A percentile compares a stretch with the other conserved stretches of the same genome.
Conservation (phyloP, 805 yeast species). For the Brettanomyces anomalus region DNA sequence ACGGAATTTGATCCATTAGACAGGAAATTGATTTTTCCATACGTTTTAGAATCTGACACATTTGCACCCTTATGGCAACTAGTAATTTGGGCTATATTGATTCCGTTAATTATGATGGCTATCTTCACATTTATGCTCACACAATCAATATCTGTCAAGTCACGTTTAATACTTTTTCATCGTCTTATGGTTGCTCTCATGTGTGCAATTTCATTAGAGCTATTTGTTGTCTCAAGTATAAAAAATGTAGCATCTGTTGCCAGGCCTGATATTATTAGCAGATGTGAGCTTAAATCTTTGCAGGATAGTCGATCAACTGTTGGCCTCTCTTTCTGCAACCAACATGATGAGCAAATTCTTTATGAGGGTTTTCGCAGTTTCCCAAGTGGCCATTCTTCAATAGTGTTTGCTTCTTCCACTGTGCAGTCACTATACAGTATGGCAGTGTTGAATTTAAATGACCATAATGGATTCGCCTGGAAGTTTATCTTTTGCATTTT, state of each 20-base stretch:
- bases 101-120: slow-evolving; percentile 27
- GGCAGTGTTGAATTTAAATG: slow-evolving; percentile 28
- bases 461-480: slow-evolving; percentile 26
- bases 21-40: slow-evolving; percentile 24
- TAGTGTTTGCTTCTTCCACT: slow-evolving; percentile 39
- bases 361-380: slow-evolving; percentile 48
- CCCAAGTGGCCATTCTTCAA: slow-evolving; percentile 50
- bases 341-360: slow-evolving; percentile 25
- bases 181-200: slow-evolving; percentile 26
- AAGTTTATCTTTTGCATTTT: slow-evolving; percentile 25
- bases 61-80: slow-evolving; percentile 26
- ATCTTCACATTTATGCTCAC: slow-evolving; percentile 8
- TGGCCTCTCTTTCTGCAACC: slow-evolving; percentile 40
- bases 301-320: slow-evolving; percentile 21
- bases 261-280: slow-evolving; percentile 43
- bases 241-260: slow-evolving; percentile 42
- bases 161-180: slow-evolving; percentile 34
- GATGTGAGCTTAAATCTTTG: slow-evolving; percentile 35
- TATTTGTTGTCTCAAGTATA: slow-evolving; percentile 31
- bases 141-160: neutral
- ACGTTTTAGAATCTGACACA: slow-evolving; percentile 26
- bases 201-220: slow-evolving; percentile 31
- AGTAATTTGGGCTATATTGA: slow-evolving; percentile 20
- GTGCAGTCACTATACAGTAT: slow-evolving; percentile 27
- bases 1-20: slow-evolving; percentile 34